Evolutionary conservation across 1,284 basidiomycete genomes (phyloP).

Genomic region (Boletus smithii): DNA sequence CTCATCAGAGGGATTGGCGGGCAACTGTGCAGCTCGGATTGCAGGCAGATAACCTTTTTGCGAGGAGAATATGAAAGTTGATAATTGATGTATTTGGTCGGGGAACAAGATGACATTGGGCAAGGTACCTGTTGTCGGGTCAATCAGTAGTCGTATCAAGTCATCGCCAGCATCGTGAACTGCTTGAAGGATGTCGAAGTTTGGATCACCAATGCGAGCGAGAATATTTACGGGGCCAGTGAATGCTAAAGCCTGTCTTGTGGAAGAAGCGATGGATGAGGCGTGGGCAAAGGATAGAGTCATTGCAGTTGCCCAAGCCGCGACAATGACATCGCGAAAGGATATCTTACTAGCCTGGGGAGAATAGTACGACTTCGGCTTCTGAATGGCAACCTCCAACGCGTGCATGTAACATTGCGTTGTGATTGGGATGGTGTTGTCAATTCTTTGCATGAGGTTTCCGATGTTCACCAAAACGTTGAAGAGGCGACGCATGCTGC

Average conservation of each 20-base stretch:
- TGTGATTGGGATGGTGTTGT: slow-evolving; percentile 33
- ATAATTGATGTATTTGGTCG: slow-evolving; percentile 38
- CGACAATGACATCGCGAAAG: slow-evolving; percentile 37
- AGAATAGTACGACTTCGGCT: slow-evolving; percentile 21
- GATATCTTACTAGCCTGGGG: slow-evolving; percentile 20
- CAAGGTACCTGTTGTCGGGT: slow-evolving; percentile 37
- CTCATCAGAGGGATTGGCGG: slow-evolving; percentile 21
- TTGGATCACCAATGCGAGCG: slow-evolving; percentile 24
- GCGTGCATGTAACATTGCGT: slow-evolving; percentile 35
- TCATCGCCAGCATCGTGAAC: slow-evolving; percentile 36
- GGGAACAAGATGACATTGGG: slow-evolving; percentile 47
- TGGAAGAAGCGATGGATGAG: slow-evolving; percentile 18
- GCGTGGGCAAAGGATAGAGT: slow-evolving; percentile 25
- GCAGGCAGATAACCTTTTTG: slow-evolving; percentile 38
- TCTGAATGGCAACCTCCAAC: slow-evolving; percentile 36
- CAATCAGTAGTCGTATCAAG: slow-evolving; percentile 33
- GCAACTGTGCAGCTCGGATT: slow-evolving; percentile 28
- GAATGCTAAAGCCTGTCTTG: slow-evolving; percentile 18
- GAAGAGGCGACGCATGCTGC: slow-evolving; percentile 31
- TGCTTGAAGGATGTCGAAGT: slow-evolving; percentile 34
- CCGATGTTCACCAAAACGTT: slow-evolving; percentile 36
- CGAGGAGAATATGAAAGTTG: slow-evolving; percentile 37
- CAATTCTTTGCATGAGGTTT: slow-evolving; percentile 37
- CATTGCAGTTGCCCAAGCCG: slow-evolving; percentile 33
- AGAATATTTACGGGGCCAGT: slow-evolving; percentile 21